Base-by-base conservation (phyloP, 208 protist genomes). In the Crithidia expoeki region DNA sequence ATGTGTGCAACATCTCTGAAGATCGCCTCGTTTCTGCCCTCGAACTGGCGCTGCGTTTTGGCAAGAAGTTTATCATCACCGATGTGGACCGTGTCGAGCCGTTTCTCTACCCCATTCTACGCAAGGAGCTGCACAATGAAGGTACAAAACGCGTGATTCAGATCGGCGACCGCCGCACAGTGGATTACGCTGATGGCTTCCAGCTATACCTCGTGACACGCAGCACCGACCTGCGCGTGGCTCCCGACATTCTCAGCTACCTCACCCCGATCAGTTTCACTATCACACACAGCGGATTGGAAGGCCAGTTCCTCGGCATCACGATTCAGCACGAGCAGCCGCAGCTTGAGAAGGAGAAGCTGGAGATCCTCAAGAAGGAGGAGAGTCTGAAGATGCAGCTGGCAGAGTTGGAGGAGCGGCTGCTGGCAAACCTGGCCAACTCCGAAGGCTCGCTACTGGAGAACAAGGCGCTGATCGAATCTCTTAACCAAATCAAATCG, bases 301-400 rank as follows among this genome's bases (percentile, higher is more conserved):
- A 99, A 69, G 95, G 94, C n/a, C 98, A 99, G 81, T 95, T 99
- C 57, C 86, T 99, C 32, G 91, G 92, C 17, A 68, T 98, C 23
- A 98, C 98, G 10, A 95, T 99, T 55, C 88, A 98, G 75, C 85
- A 98, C 72, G 98, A 99, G 85, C 93, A 99, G 85, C 98, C 98
- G 16, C 92, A 98, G 79, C 86, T 99, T 28, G 97, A 99, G 81
- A 68, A 89, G 77, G 79, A 97, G 75, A 98, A 98, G 85, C 75
- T 90, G 6, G 76, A 88, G 25, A 86, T 98, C 33, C 89, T 99
- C 0, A 46, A 95, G 47, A 90, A 98, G 77, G 98, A 99, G 74
- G 98, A 99, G 76, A 76, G 90, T 28, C 84, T 98, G 47, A 99
- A 99, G 77, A 74, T 98, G 61, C 81, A 98, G 80, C 83, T 99